These are phyloP conservation scores for Euphorbia lathyris DNA, from an alignment of 345 rosid species.

Conservation along the genomic window DNA sequence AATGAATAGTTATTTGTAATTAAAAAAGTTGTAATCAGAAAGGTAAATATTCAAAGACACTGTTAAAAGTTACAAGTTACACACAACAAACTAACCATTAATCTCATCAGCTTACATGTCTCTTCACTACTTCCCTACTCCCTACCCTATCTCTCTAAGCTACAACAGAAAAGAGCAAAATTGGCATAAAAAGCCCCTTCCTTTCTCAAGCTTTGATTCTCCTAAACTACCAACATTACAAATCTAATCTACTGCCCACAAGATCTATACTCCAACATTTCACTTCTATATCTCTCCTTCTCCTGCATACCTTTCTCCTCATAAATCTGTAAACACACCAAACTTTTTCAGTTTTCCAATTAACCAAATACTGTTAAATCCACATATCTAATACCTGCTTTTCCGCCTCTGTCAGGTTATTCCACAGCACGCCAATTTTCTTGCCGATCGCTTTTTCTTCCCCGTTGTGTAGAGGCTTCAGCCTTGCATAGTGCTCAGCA, in stretches of 20 bases:
- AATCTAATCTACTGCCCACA: constrained; percentile 25
- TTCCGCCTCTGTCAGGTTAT: constrained; percentile 65
- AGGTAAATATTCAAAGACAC: no score
- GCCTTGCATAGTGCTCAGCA: constrained; percentile 53
- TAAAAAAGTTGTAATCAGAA: no score
- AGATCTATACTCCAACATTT: constrained; percentile 60
- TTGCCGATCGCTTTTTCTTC: constrained; percentile 57
- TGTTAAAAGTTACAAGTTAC: no score
- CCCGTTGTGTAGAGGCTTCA: constrained; percentile 55
- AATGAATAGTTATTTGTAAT: no score
- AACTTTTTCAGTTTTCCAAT: neutral
- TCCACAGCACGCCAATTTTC: constrained; percentile 68
- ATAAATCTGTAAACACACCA: constrained; percentile 43
- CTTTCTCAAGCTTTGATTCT: no score
- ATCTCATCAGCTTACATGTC: no score
- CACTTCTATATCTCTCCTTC: constrained; percentile 65
- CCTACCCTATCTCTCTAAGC: no score
- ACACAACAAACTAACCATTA: no score
- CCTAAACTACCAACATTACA: no score
- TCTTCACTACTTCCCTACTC: no score
- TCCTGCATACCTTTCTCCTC: constrained; percentile 70
- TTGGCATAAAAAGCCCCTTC: no score
- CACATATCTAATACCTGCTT: constrained; percentile 45
- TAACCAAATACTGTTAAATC: neutral
- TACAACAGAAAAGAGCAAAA: no score